Evolutionary conservation across 306 rosid genomes (phyloP), one percentile per base, ranked within the genome.

Genomic region (Boehmeria nivea): DNA sequence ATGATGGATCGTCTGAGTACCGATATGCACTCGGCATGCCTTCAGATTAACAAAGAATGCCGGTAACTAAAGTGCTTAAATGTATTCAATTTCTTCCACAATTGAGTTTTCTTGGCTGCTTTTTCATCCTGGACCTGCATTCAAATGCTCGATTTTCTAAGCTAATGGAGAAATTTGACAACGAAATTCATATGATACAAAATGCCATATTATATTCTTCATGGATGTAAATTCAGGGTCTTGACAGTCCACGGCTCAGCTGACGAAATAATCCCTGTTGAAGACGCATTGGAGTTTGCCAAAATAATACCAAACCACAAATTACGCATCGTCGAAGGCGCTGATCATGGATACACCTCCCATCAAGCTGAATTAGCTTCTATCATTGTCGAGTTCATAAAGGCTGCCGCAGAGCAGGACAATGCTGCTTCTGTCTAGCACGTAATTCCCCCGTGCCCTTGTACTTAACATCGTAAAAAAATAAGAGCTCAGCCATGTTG

Each of bases 221-320:
- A 21, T 12, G n/a, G n/a, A n/a, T n/a, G 38, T 15, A 26, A 52
- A 40, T 46, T 36, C 78, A 86, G 97, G 94, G 66, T 89, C 33
- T 58, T 86, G 8, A 83, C 87, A 20, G 67, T 83, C 57, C 97
- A 89, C 67, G 95, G 95, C 64, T 67, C 77, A 20, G 76, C 68
- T 6, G 94, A 83, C 54, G 37, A 61, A 43, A 3, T 13, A 39
- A 75, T 86, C 55, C 89, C 86, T 0, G 75, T 69, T 36, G 74
- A 61, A 62, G 94, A 86, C 49, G 89, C 95, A 15, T 58, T 47
- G 8, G 86, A 79, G 73, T 86, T 89, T 44, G 76, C 84, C 44
- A 83, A 89, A 71, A 76, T 83, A 68, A 66, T 86, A 67, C 87
- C 84, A 7, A 81, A 86, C 68, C 94, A 86, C 83, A 72, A 89